Percentiles rank a stretch among this genome's conserved stretches.
phyloP scores from a whole-genome alignment of 345 rosid genomes.

The Euphorbia lathyris region DNA sequence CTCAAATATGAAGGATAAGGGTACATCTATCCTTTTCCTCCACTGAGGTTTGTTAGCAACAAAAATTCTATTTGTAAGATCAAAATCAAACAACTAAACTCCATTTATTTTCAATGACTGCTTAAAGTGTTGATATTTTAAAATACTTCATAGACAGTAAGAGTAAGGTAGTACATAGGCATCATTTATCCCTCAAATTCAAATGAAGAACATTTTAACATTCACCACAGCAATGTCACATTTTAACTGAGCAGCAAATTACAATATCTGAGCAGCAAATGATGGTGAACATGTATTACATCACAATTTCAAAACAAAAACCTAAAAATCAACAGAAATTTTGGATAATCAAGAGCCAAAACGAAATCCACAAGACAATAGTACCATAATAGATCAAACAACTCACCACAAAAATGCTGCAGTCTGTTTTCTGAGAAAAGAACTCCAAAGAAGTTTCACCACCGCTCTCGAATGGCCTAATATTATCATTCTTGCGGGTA shows the following conservation, averaged over 20 bases:
- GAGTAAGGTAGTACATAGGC: background rate
- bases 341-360: background rate
- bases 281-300: too few species aligned
- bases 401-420: constrained; percentile 85
- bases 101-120: background rate
- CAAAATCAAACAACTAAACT: background rate
- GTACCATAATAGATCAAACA: background rate
- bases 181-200: background rate
- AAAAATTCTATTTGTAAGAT: background rate
- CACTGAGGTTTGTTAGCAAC: too few species aligned
- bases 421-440: constrained; percentile 88
- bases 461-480: constrained; percentile 89
- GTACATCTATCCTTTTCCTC: too few species aligned
- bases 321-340: background rate
- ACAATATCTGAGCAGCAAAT: too few species aligned
- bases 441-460: constrained; percentile 93
- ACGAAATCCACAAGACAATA: background rate
- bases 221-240: background rate
- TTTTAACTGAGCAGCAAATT: too few species aligned
- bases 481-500: constrained; percentile 85
- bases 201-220: background rate
- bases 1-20: too few species aligned
- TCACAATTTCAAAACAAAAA: background rate
- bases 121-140: background rate
- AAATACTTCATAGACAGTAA: background rate